Base-by-base conservation (phyloP, 2,329 filamentous ascomycete genomes). In the Diaporthe sp. region DNA sequence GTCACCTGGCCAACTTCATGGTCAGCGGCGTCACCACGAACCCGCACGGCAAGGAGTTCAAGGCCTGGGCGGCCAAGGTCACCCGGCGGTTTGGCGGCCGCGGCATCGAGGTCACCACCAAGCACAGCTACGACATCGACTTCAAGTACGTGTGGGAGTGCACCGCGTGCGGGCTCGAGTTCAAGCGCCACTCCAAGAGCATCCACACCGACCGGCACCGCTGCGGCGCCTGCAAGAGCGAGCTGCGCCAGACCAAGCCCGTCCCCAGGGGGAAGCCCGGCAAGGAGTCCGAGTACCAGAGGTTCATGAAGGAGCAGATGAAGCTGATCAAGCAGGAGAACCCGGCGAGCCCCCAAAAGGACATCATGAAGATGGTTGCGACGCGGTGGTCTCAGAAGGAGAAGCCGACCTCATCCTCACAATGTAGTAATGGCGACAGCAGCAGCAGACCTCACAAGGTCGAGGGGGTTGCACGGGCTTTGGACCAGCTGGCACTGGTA, bases 61-160 rank as follows among this genome's bases (percentile, higher is more conserved):
- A 97, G 83, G 82, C 84, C 1, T 98, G 95, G 92, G 92, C 88
- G 5, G 80, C 82, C 70, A 90, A 87, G 83, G 91, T 86, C 84
- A 90, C 86, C 1, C 79, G 78, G 3, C 87, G 87, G 0, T 94
- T 96, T 79, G 88, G 86, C 2, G 82, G 13, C n/a, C 87, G 91
- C 3, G 92, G 91, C 5, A 90, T 98, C 58, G 85, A 92, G 46
- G 95, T 98, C 28, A 98, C 95, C 1, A 98, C 96, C 0, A 97
- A 94, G 81, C 96, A 99, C 84, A 90, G 87, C 44, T 99, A 98
- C 83, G 90, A 93, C 68, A 98, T 98, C 80, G 93, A 96, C 79
- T 98, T 95, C 86, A 97, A 96, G 85, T 99, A 96, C 82, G 85
- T 96, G 28, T 98, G 97, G 96, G 87, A 90, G 57, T 98, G 96